These are phyloP conservation scores for Cryptococcus depauperatus DNA, from an alignment of 1,284 basidiomycete genomes.

Conservation along the genomic window DNA sequence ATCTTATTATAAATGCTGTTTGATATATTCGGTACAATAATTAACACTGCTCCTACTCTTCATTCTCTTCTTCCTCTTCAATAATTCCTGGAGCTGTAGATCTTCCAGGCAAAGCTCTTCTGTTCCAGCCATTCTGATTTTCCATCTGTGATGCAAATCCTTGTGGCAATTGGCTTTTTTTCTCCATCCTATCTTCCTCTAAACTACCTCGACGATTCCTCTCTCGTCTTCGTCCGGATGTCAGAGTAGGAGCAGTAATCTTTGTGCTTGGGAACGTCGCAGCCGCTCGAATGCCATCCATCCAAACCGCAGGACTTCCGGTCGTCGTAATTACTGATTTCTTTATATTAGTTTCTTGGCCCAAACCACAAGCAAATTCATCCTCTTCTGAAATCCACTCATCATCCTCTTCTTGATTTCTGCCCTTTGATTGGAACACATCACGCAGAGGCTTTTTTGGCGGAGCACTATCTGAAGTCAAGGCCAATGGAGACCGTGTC, in stretches of 20 bases:
- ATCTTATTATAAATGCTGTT: no score
- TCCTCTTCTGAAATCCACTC: conserved; percentile 48
- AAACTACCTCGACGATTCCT: conserved; percentile 9
- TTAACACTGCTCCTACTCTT: no score
- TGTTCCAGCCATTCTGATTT: background rate
- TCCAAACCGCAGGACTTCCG: conserved; percentile 5
- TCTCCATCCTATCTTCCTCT: conserved; percentile 4
- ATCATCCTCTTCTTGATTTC: conserved; percentile 20
- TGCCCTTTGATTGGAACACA: conserved; percentile 43
- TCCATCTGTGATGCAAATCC: conserved; percentile 1
- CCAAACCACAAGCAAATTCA: conserved; percentile 42
- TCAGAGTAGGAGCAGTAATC: background rate
- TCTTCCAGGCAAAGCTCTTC: conserved; percentile 11
- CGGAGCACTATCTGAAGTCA: conserved; percentile 12
- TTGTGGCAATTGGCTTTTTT: background rate
- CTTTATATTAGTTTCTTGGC: conserved; percentile 27
- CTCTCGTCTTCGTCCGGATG: background rate
- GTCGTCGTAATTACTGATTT: background rate
- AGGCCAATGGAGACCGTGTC: conserved; percentile 17
- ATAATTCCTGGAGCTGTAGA: conserved; percentile 19
- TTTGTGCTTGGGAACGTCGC: conserved; percentile 9
- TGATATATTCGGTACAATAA: no score
- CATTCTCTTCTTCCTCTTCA: conserved; percentile 29
- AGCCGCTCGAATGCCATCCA: conserved; percentile 6
- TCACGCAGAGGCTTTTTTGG: conserved; percentile 36